Conservation (phyloP, 2,329 filamentous ascomycete genomes). For the Botryosphaeria dothidea region DNA sequence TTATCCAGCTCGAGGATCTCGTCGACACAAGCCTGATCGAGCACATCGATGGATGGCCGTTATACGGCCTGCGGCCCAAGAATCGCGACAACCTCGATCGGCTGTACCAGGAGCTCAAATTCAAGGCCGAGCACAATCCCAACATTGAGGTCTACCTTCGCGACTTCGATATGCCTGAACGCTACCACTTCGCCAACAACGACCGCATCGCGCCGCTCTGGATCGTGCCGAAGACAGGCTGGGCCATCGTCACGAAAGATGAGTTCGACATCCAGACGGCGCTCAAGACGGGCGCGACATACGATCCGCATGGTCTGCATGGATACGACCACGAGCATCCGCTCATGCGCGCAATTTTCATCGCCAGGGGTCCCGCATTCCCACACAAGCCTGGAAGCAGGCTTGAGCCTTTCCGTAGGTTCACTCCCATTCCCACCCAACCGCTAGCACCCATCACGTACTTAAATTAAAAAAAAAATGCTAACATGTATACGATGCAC, state of each 20-base stretch:
- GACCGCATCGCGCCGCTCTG: constrained; percentile 90
- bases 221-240: constrained; percentile 90
- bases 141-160: constrained; percentile 85
- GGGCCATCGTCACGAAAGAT: constrained; percentile 80
- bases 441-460: background rate
- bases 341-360: constrained; percentile 93
- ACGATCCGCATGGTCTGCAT: constrained; percentile 82
- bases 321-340: constrained; percentile 95
- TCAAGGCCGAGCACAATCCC: constrained; percentile 61
- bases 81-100: constrained; percentile 63
- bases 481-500: constrained; percentile 29
- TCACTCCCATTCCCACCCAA: background rate
- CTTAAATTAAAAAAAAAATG: background rate
- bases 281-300: constrained; percentile 63
- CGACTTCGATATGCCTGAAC: constrained; percentile 83
- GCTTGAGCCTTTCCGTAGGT: constrained; percentile 79
- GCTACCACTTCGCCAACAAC: constrained; percentile 89
- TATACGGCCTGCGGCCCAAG: constrained; percentile 84
- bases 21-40: constrained; percentile 76
- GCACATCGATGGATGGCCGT: constrained; percentile 90
- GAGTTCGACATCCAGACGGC: constrained; percentile 76
- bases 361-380: constrained; percentile 90
- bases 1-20: constrained; percentile 88
- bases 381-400: constrained; percentile 80
- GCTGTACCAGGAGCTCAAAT: constrained; percentile 62